Evolutionary conservation across 1,139 yeast species (phyloP).

Genomic region (Zygotorulaspora mrakii): DNA sequence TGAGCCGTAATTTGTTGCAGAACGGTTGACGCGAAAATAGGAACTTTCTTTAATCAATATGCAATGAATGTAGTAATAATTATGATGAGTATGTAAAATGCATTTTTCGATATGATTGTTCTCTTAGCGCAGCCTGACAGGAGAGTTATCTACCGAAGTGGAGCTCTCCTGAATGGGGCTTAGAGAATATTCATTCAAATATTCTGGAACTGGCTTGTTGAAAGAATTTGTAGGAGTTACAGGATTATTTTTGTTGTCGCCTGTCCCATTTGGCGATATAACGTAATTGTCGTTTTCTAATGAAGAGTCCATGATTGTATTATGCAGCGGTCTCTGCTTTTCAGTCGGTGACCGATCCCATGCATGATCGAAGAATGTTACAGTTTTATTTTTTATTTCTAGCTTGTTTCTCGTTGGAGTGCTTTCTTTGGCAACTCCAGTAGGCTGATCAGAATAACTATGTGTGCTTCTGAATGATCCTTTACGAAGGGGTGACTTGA

Average conservation of each 20-base stretch:
- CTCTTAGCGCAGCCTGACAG: conserved; percentile 12
- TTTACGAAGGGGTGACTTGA: conserved; percentile 25
- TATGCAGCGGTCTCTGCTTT: conserved; percentile 10
- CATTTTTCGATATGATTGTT: background rate
- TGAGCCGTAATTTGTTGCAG: background rate
- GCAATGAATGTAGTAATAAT: background rate
- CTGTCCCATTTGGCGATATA: conserved; percentile 7
- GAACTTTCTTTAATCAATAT: too few relatives aligned
- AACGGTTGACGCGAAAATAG: too few relatives aligned
- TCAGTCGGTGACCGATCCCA: conserved; percentile 13
- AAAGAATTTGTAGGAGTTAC: conserved; percentile 24
- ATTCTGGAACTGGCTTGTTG: conserved; percentile 28
- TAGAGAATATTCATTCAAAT: conserved; percentile 24
- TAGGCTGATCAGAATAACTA: conserved; percentile 36
- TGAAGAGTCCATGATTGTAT: conserved; percentile 2
- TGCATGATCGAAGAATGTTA: conserved; percentile 47
- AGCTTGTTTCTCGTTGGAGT: conserved; percentile 44
- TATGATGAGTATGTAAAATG: background rate
- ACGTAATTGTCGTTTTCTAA: conserved; percentile 12
- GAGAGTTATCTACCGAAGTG: conserved; percentile 33
- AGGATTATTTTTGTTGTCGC: conserved; percentile 10
- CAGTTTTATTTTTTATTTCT: conserved; percentile 51
- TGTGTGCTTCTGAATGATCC: conserved; percentile 34
- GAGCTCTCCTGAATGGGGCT: conserved; percentile 37
- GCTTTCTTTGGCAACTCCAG: conserved; percentile 30